Evolutionary conservation across 148 eudicot genomes (phyloP), one percentile per base, ranked within the genome.

Genomic region (Camellia lanceoleosa): DNA sequence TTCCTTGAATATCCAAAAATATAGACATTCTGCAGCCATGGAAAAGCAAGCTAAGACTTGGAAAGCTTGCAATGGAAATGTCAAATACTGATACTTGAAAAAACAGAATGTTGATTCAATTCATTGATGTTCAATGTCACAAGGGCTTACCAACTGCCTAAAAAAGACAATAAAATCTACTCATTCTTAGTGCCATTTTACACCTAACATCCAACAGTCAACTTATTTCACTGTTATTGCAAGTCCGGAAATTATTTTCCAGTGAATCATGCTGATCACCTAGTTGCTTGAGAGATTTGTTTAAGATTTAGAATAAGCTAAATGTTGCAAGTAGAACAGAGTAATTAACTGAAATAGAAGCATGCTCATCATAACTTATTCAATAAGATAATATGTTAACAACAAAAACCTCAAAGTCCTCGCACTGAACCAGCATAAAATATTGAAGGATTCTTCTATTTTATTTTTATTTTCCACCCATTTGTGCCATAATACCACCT

Each of bases 1-100:
- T 76, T 84, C 65, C 83, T 46, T 47, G 83, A 80, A 76, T 85
- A 87, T 16, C 88, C 85, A 60, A 79, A 81, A 59, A 87, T 52
- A 15, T 65, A 71, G 56, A 83, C 83, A 79, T 83, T 81, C 88
- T 85, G 85, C 85, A 76, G 60, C 69, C 83, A 70, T 20, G 71
- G 20, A 76, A 60, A 67, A 77, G 49, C 16, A 65, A 65, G 30
- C 10, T 77, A 46, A 65, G 80, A 55, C 72, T 77, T 52, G 59
- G 76, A 15, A 65, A 64, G 16, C 47, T 7, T 66, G 41, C 6
- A 65, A 49, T 55, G 15, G 43, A 73, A 73, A 73, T 73, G 18
- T 20, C 60, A 11, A 52, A 42, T 43, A 46, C 44, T 38, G 16
- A 73, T 15, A 15, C 63, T 65, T 66, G 71, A 10, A 41, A 20